A percentile compares a stretch with the other conserved stretches of the same genome.
Conservation (phyloP, 176 grass and related monocot genomes). For the Zea luxurians region DNA sequence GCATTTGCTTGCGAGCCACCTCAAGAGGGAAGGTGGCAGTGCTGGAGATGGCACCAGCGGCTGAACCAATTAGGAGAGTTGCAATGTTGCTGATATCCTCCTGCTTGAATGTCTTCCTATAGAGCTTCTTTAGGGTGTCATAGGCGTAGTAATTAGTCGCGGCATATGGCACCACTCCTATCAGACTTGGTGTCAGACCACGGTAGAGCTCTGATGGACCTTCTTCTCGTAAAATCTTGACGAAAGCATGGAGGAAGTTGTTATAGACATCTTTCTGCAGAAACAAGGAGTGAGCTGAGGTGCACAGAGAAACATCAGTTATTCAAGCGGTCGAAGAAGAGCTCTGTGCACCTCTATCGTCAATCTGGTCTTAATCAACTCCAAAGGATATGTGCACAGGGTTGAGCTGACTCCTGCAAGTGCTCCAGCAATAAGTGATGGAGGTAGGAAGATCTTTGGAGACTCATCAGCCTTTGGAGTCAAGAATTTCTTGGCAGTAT, state of each 20-base stretch:
- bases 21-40: constrained; percentile 93
- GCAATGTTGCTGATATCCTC: constrained; percentile 87
- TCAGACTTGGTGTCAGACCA: constrained; percentile 82
- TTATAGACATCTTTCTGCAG: constrained; percentile 84
- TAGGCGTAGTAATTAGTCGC: constrained; percentile 91
- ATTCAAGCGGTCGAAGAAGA: background rate
- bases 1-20: constrained; percentile 97
- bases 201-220: constrained; percentile 88
- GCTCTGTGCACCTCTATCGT: constrained; percentile 74
- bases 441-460: constrained; percentile 62
- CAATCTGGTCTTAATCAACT: constrained; percentile 91
- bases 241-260: constrained; percentile 84
- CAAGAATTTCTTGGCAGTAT: constrained; percentile 95
- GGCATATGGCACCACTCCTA: constrained; percentile 91
- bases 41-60: constrained; percentile 85
- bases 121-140: constrained; percentile 87
- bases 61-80: constrained; percentile 84
- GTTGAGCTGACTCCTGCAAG: constrained; percentile 98
- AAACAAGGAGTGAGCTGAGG: constrained; percentile 35
- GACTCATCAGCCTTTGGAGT: constrained; percentile 64
- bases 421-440: constrained; percentile 81
- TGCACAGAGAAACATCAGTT: constrained; percentile 10
- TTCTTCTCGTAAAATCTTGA: constrained; percentile 92
- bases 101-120: constrained; percentile 81
- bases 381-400: constrained; percentile 92